Base-by-base conservation (phyloP, 106 monocot genomes). In the Platanthera zijinensis region DNA sequence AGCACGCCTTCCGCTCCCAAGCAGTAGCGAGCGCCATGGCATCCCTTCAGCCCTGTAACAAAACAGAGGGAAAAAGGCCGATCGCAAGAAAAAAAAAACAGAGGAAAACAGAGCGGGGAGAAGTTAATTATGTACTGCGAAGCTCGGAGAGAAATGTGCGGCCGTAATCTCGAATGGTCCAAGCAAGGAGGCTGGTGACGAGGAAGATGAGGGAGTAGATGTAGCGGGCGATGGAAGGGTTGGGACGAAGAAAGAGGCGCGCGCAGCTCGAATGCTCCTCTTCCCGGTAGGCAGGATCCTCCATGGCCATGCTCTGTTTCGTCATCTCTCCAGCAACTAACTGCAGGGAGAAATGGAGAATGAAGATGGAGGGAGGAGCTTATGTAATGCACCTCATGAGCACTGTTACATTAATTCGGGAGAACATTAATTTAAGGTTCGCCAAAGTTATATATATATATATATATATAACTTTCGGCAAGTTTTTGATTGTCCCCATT, bases 1-100 rank as follows among this genome's bases (percentile, higher is more conserved):
- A 97, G 89, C 47, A 97, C 96, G 5, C 96, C 96, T 80, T 91
- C 91, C 3, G 93, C 77, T 8, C 96, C 96, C 68, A 93, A 85
- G 76, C 96, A 97, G 66, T 87, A 86, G 56, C 75, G 68, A 11
- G 87, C 86, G 50, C 93, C 93, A 30, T 88, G 74, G 52, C 91
- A 97, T 45, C 87, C 96, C 80, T 89, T 81, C 5, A 97, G 81
- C 74, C 82, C 92, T 95, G 87, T 76, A 77, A 76, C 53, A 62
- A 50, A 22, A 51, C 3, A 51, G 50, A 67, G n/a, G 0, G 11
- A 71, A 71, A 4, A 2, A 7, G 14, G 28, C 15, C 13, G n/a
- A 18, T 25, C 25, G 25, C n/a, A n/a, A n/a, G 8, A 1, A 70
- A 48, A 70, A 0, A 39, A 48, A 14, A 39, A 51, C 5, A 71